Evolutionary conservation across 2,329 filamentous ascomycete species (phyloP).

Genomic region (Penicillium sp.): DNA sequence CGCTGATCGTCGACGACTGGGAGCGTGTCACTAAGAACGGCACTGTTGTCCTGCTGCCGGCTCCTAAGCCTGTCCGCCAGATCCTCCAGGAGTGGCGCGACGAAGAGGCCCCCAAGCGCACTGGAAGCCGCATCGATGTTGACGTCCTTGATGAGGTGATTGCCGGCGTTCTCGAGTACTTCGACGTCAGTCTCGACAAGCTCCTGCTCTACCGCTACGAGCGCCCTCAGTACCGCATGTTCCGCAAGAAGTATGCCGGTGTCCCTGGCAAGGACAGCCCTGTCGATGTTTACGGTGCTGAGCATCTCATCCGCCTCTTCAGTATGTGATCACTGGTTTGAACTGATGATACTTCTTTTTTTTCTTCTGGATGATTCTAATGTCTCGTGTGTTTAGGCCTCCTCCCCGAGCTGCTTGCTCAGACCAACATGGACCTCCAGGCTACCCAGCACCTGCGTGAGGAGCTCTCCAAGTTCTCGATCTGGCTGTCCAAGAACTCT

Average conservation of each 20-base stretch:
- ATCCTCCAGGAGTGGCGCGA: slow-evolving; percentile 82
- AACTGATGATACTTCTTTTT: background rate
- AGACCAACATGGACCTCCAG: slow-evolving; percentile 97
- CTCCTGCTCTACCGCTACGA: slow-evolving; percentile 95
- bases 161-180: slow-evolving; percentile 87
- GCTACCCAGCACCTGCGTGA: slow-evolving; percentile 87
- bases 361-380: slow-evolving; percentile 11
- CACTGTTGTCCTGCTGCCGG: slow-evolving; percentile 84
- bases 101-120: slow-evolving; percentile 71
- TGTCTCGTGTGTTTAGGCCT: slow-evolving; percentile 64
- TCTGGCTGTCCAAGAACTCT: slow-evolving; percentile 81
- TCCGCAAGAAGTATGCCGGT: slow-evolving; percentile 72
- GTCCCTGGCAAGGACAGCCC: slow-evolving; percentile 68
- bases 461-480: slow-evolving; percentile 83
- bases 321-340: slow-evolving; percentile 62
- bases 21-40: slow-evolving; percentile 97
- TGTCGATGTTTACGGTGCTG: slow-evolving; percentile 86
- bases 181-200: slow-evolving; percentile 85
- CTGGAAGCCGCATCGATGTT: slow-evolving; percentile 63
- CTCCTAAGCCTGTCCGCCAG: slow-evolving; percentile 72
- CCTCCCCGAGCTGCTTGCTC: slow-evolving; percentile 89
- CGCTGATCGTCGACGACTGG: slow-evolving; percentile 95
- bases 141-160: slow-evolving; percentile 92
- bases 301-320: slow-evolving; percentile 87
- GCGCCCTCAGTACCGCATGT: slow-evolving; percentile 81